Evolutionary conservation across 352 stramenopile genomes (phyloP).

Genomic region (Globisporangium orthogonon): DNA sequence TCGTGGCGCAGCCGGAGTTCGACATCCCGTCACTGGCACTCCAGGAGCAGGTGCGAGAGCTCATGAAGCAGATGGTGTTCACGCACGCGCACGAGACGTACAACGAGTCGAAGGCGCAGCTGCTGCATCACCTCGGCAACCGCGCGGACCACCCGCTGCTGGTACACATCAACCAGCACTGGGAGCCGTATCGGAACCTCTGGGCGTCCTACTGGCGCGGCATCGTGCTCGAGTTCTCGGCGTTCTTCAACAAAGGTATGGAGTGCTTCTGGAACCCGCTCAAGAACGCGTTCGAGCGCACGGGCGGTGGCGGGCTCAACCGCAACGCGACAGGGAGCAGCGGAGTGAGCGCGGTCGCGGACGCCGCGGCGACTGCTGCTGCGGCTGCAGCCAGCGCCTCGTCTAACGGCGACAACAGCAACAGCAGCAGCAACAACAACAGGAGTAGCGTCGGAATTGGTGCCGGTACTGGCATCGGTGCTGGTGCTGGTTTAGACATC

Average conservation of each 20-base stretch:
- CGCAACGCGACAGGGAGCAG: constrained; percentile 8
- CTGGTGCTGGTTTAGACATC: background rate
- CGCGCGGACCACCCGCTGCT: constrained; percentile 34
- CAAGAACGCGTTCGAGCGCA: constrained; percentile 47
- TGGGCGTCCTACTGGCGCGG: constrained; percentile 59
- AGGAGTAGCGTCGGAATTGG: background rate
- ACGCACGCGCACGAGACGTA: constrained; percentile 43
- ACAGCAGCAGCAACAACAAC: background rate
- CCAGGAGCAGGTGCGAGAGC: constrained; percentile 36
- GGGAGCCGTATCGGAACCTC: constrained; percentile 51
- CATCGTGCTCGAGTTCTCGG: constrained; percentile 55
- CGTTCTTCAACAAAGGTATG: constrained; percentile 57
- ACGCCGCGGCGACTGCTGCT: constrained; percentile 4
- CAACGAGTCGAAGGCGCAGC: constrained; percentile 34
- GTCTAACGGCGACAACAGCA: background rate
- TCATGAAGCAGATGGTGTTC: constrained; percentile 62
- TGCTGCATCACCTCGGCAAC: constrained; percentile 32
- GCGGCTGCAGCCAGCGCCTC: background rate
- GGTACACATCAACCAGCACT: constrained; percentile 42
- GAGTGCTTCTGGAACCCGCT: constrained; percentile 59
- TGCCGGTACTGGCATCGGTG: background rate
- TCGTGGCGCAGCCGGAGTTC: constrained; percentile 38
- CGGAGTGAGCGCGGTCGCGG: constrained; percentile 5
- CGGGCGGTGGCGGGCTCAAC: constrained; percentile 11
- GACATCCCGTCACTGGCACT: constrained; percentile 26